Evolutionary conservation across 2,329 filamentous ascomycete genomes (phyloP).

Genomic region (Sclerotinia minor): DNA sequence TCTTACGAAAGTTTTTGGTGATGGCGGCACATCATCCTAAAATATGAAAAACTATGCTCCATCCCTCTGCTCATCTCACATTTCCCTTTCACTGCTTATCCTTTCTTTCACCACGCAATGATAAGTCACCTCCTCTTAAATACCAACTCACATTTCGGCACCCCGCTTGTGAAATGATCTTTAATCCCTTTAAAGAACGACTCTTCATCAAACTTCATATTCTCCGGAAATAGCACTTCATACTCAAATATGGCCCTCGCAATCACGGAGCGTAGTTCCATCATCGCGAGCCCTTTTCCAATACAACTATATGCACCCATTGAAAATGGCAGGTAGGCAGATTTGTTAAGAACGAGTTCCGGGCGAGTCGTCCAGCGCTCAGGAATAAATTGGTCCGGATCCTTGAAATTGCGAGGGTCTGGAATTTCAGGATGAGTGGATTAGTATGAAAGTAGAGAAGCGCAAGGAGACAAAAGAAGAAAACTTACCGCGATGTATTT

Average conservation of each 20-base stretch:
- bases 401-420: slow-evolving; percentile 25
- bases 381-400: slow-evolving; percentile 39
- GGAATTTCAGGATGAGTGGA: neutral
- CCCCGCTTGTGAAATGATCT: slow-evolving; percentile 1
- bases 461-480: too few species aligned
- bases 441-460: neutral
- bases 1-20: neutral
- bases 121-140: neutral
- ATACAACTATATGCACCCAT: slow-evolving; percentile 34
- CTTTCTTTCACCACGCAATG: too few species aligned
- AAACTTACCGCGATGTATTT: slow-evolving; percentile 28
- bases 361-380: slow-evolving; percentile 38
- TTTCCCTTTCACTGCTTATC: neutral
- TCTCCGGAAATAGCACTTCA: neutral
- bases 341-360: slow-evolving; percentile 34
- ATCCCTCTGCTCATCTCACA: neutral
- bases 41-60: too few species aligned
- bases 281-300: slow-evolving; percentile 41
- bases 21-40: too few species aligned
- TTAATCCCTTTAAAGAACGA: neutral
- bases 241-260: slow-evolving; percentile 14
- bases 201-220: neutral
- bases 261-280: slow-evolving; percentile 40
- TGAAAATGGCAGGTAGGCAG: slow-evolving; percentile 39
- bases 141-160: slow-evolving; percentile 5